A percentile compares a stretch with the other conserved stretches of the same genome.
Evolutionary conservation across 2,329 filamentous ascomycete genomes (phyloP).

Genomic region (Zasmidium cellare): DNA sequence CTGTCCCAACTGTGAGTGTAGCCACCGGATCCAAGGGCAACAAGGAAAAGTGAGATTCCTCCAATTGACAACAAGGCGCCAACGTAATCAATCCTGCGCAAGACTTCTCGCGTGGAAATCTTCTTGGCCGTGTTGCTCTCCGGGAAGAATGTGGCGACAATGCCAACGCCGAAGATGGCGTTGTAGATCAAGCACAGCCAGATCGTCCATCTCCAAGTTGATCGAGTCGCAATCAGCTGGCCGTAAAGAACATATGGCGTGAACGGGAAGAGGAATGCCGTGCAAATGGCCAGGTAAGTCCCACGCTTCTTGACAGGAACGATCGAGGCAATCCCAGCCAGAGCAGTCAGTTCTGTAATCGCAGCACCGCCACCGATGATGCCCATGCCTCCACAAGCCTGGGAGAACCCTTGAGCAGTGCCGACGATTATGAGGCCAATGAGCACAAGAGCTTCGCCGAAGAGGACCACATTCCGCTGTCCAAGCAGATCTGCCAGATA

Average conservation of each 20-base stretch:
- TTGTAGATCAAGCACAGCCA: slow-evolving; percentile 41
- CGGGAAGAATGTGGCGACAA: slow-evolving; percentile 30
- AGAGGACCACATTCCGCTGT: slow-evolving; percentile 12
- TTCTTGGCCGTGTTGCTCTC: slow-evolving; percentile 1
- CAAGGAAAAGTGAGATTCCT: slow-evolving; percentile 52
- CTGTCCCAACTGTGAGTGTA: slow-evolving; percentile 19
- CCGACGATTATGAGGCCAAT: slow-evolving; percentile 15
- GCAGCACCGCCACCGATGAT: slow-evolving; percentile 16
- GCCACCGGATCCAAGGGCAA: slow-evolving; percentile 33
- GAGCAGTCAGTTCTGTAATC: slow-evolving; percentile 16
- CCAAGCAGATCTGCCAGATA: slow-evolving; percentile 18
- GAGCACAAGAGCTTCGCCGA: slow-evolving; percentile 7
- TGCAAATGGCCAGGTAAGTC: slow-evolving; percentile 12
- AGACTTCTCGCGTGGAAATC: slow-evolving; percentile 28
- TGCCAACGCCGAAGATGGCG: slow-evolving; percentile 50
- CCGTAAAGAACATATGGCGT: slow-evolving; percentile 20
- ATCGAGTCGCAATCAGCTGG: slow-evolving; percentile 15
- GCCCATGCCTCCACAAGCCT: slow-evolving; percentile 10
- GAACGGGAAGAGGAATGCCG: slow-evolving; percentile 11
- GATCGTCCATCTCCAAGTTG: slow-evolving; percentile 14
- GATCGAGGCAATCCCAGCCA: slow-evolving; percentile 14
- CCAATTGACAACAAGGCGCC: slow-evolving; percentile 51
- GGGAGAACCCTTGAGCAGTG: slow-evolving; percentile 14
- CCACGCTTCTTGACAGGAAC: slow-evolving; percentile 18
- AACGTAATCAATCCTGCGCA: slow-evolving; percentile 50